These are phyloP conservation scores for Verbena officinalis DNA, from an alignment of 257 asterid species.

Conservation along the genomic window DNA sequence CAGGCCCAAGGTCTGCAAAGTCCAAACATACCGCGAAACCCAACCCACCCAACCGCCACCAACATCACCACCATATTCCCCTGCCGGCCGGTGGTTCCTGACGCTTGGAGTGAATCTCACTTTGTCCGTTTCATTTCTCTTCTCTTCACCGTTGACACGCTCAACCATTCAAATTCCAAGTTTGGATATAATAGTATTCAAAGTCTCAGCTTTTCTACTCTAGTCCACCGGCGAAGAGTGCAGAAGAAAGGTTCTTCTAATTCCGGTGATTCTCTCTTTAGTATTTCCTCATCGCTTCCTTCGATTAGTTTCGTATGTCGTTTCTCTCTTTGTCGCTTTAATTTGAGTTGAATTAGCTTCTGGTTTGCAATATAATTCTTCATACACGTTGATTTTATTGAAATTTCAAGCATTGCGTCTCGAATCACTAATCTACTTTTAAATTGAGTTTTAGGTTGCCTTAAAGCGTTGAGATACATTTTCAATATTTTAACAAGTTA, in stretches of 20 bases:
- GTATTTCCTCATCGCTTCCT: not conserved
- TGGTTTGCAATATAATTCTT: too few species aligned
- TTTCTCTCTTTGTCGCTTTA: too few species aligned
- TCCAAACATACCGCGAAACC: not conserved
- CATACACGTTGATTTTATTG: not conserved
- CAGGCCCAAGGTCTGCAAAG: not conserved
- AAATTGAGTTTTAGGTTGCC: not conserved
- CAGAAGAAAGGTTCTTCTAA: not conserved
- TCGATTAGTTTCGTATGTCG: not conserved
- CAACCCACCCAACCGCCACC: not conserved
- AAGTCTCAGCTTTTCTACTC: conserved; percentile 2
- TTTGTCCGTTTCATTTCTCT: not conserved
- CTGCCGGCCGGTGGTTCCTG: not conserved
- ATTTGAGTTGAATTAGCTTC: too few species aligned
- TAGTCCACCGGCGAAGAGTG: not conserved
- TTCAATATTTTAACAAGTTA: not conserved
- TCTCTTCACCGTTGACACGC: not conserved
- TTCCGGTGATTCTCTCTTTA: conserved; percentile 1
- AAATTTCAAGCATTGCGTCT: too few species aligned
- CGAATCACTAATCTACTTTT: not conserved
- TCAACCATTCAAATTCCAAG: not conserved
- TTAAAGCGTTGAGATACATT: not conserved
- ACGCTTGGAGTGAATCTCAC: too few species aligned
- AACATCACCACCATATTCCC: not conserved
- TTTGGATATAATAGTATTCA: not conserved